These are phyloP conservation scores for Penicillium paradoxum DNA, from an alignment of 495 filamentous ascomycete species.

Conservation along the genomic window DNA sequence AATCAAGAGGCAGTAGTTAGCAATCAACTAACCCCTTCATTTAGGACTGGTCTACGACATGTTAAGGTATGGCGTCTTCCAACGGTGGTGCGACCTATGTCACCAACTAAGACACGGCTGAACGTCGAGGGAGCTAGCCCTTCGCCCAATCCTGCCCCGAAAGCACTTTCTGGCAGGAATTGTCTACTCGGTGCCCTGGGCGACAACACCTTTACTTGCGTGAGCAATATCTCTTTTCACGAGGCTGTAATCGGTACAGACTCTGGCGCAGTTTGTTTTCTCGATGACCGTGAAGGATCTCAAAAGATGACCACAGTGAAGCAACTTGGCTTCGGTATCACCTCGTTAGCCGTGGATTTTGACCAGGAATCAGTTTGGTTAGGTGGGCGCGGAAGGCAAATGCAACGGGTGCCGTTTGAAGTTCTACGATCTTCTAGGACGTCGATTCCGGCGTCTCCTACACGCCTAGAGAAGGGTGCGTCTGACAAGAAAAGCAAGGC, in stretches of 20 bases:
- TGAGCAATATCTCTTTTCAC: constrained; percentile 64
- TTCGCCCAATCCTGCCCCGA: constrained; percentile 44
- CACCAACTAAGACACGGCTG: constrained; percentile 45
- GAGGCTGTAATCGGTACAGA: constrained; percentile 47
- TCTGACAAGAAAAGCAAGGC: constrained; percentile 24
- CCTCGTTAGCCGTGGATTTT: constrained; percentile 52
- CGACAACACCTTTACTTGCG: constrained; percentile 76
- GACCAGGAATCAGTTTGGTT: constrained; percentile 49
- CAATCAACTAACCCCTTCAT: constrained; percentile 7
- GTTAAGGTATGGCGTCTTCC: constrained; percentile 91
- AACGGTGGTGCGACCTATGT: constrained; percentile 41
- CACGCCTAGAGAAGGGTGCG: constrained; percentile 15
- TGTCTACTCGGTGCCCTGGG: constrained; percentile 54
- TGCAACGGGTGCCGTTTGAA: constrained; percentile 38
- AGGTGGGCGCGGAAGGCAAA: constrained; percentile 46
- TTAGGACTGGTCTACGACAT: constrained; percentile 77
- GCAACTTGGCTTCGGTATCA: constrained; percentile 35
- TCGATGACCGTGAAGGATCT: constrained; percentile 70
- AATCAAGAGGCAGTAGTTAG: neutral
- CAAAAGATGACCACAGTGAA: constrained; percentile 52
- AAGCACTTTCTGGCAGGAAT: constrained; percentile 57
- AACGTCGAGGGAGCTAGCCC: constrained; percentile 36
- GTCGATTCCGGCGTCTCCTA: constrained; percentile 25
- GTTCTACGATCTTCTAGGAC: constrained; percentile 24
- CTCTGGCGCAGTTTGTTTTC: constrained; percentile 45